These are phyloP conservation scores for Sarcomyxa edulis DNA, from an alignment of 768 basidiomycete species.

Conservation along the genomic window DNA sequence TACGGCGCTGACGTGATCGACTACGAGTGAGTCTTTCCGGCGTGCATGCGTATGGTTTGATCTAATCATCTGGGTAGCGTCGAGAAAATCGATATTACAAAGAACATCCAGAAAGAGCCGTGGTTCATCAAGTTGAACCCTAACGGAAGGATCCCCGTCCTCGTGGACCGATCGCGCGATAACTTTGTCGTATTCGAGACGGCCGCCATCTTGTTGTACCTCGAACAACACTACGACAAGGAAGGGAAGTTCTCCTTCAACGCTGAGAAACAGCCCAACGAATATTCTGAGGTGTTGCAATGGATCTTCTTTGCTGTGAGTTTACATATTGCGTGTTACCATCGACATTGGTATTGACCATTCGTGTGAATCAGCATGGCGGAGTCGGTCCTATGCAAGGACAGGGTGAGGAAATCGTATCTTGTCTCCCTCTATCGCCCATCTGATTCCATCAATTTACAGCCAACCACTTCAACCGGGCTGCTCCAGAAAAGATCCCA, in stretches of 20 bases:
- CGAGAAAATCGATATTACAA: conserved; percentile 49
- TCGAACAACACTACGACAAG: conserved; percentile 76
- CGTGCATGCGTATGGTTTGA: not conserved
- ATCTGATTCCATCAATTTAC: conserved; percentile 2
- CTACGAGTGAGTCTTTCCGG: conserved; percentile 34
- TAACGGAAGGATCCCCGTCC: conserved; percentile 65
- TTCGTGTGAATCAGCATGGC: conserved; percentile 53
- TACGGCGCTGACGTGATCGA: conserved; percentile 41
- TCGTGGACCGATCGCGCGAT: conserved; percentile 56
- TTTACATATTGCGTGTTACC: not conserved
- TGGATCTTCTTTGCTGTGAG: conserved; percentile 84
- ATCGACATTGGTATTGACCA: not conserved
- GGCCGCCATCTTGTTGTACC: conserved; percentile 79
- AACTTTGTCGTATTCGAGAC: conserved; percentile 72
- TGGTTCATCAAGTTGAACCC: conserved; percentile 78
- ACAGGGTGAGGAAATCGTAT: conserved; percentile 29
- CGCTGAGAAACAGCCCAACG: conserved; percentile 41
- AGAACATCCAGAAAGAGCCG: conserved; percentile 72
- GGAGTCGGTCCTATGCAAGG: conserved; percentile 89
- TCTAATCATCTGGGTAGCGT: conserved; percentile 25
- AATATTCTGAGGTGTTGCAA: conserved; percentile 69
- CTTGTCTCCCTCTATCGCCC: not conserved
- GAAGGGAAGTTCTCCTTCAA: conserved; percentile 69
- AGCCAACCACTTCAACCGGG: conserved; percentile 69
- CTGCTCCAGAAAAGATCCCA: conserved; percentile 61